Conservation (phyloP, 345 rosid genomes). For the Geranium brycei region DNA sequence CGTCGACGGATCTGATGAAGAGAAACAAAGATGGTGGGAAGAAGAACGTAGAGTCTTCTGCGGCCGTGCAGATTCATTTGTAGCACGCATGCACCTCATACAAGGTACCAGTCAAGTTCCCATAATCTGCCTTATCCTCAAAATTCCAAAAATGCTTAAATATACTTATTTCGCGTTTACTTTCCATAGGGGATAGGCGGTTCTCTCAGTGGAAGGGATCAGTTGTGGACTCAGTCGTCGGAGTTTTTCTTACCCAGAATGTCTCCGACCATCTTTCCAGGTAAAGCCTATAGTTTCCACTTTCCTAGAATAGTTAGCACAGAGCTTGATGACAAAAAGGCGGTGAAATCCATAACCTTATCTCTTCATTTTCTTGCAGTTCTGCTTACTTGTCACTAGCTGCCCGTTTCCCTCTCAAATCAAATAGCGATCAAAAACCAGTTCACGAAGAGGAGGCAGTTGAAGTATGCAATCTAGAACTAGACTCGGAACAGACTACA, state of each 20-base stretch:
- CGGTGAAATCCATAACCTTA: too few relatives aligned
- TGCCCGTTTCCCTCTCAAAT: background rate
- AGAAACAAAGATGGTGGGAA: constrained; percentile 64
- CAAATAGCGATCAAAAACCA: background rate
- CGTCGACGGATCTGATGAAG: constrained; percentile 57
- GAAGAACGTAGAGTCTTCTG: constrained; percentile 64
- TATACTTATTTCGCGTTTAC: too few relatives aligned
- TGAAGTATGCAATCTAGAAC: too few relatives aligned
- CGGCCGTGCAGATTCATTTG: constrained; percentile 77
- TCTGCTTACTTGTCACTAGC: background rate
- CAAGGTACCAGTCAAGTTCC: background rate
- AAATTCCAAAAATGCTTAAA: too few relatives aligned
- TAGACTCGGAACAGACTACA: constrained; percentile 38
- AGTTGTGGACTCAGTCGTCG: background rate
- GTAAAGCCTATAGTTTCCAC: background rate
- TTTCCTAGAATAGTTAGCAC: background rate
- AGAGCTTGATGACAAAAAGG: background rate
- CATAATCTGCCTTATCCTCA: too few relatives aligned
- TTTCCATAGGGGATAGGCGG: background rate
- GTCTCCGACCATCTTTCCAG: background rate
- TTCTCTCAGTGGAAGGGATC: background rate
- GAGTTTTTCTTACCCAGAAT: background rate
- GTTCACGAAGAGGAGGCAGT: too few relatives aligned
- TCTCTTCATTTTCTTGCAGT: background rate
- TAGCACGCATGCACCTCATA: constrained; percentile 79